Evolutionary conservation across 2,329 filamentous ascomycete species (phyloP).

Genomic region (Neonectria ditissima): DNA sequence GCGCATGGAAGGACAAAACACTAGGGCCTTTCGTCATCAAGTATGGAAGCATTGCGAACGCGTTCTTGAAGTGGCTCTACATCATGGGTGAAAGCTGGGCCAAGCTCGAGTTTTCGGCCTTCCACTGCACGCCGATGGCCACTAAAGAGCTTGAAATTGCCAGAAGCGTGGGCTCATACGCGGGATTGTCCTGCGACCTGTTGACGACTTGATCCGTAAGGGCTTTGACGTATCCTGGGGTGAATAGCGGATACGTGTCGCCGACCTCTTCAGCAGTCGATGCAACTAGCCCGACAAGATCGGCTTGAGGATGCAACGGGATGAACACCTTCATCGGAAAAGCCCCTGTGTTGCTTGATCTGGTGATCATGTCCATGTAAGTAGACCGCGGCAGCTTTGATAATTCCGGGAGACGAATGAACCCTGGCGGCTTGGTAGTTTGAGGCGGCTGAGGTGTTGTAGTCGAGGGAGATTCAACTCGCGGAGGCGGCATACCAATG

Average conservation of each 20-base stretch:
- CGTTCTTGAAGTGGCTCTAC: slow-evolving; percentile 5
- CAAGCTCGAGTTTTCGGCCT: neutral
- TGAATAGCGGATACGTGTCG: slow-evolving; percentile 2
- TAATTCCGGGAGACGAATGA: neutral
- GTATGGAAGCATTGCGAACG: neutral
- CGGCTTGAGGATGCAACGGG: neutral
- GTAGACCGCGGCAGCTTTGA: neutral
- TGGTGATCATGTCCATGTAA: neutral
- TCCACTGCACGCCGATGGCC: neutral
- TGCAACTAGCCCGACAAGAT: neutral
- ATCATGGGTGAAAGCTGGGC: neutral
- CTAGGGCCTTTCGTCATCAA: neutral
- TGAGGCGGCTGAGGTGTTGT: neutral
- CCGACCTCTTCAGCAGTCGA: neutral
- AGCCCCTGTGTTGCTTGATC: neutral
- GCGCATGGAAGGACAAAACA: neutral
- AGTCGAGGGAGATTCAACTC: neutral
- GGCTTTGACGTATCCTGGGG: neutral
- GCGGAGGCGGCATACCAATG: neutral
- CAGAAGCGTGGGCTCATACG: neutral
- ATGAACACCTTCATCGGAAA: neutral
- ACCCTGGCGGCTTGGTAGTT: neutral
- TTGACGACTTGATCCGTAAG: neutral
- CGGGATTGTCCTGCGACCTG: neutral
- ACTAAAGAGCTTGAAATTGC: neutral